These are phyloP conservation scores for Carallia brachiata DNA, from an alignment of 345 rosid genomes.

Conservation along the genomic window DNA sequence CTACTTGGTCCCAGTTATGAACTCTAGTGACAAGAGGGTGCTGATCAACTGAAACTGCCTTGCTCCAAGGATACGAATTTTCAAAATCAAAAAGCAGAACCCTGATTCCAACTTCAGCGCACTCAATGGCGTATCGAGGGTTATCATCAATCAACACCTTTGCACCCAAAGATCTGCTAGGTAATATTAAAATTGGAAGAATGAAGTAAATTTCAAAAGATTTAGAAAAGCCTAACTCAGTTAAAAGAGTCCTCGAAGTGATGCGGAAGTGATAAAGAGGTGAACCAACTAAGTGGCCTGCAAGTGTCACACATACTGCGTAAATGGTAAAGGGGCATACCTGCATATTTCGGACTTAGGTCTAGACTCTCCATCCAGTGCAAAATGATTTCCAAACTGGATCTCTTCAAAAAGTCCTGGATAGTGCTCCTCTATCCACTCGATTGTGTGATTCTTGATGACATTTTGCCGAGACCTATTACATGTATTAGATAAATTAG, in stretches of 20 bases:
- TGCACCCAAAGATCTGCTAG: constrained; percentile 76
- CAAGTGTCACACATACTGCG: neutral
- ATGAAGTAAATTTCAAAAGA: too few relatives aligned
- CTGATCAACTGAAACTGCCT: constrained; percentile 49
- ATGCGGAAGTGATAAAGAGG: neutral
- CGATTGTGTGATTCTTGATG: constrained; percentile 92
- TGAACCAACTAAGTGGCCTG: constrained; percentile 46
- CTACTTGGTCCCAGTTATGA: constrained; percentile 88
- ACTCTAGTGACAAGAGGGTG: constrained; percentile 87
- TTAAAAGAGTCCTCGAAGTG: neutral
- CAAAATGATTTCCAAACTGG: constrained; percentile 98
- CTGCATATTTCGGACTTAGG: constrained; percentile 99
- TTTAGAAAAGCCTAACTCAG: too few relatives aligned
- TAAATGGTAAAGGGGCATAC: constrained; percentile 26
- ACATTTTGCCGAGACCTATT: constrained; percentile 86
- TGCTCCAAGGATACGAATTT: constrained; percentile 94
- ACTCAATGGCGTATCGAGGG: constrained; percentile 86
- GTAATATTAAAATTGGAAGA: neutral
- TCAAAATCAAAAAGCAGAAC: constrained; percentile 90
- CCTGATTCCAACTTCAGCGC: constrained; percentile 80
- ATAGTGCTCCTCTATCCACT: constrained; percentile 81
- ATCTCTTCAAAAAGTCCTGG: constrained; percentile 86
- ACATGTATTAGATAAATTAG: constrained; percentile 12
- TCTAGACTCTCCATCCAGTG: constrained; percentile 81
- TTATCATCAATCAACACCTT: constrained; percentile 86